phyloP scores from a whole-genome alignment of 176 grass and related monocot genomes.

The Triticum timopheevii region DNA sequence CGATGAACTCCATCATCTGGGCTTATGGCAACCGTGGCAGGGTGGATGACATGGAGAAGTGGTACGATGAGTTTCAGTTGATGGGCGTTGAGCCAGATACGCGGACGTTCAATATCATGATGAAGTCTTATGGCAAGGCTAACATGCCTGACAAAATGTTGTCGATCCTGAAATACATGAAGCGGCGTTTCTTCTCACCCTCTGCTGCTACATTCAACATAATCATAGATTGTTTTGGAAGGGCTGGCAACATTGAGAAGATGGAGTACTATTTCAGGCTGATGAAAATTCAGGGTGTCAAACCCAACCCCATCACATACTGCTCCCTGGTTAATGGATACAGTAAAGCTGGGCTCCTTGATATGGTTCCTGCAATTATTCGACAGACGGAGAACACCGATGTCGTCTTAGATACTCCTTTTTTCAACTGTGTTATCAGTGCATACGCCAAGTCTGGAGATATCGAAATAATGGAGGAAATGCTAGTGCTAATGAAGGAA shows the following conservation, averaged over 20 bases:
- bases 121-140: constrained; percentile 77
- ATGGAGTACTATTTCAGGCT: constrained; percentile 87
- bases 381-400: constrained; percentile 78
- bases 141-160: constrained; percentile 62
- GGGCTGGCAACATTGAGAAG: constrained; percentile 67
- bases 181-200: constrained; percentile 60
- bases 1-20: constrained; percentile 88
- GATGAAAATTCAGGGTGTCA: constrained; percentile 86
- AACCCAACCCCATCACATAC: constrained; percentile 79
- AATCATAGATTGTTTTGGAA: constrained; percentile 74
- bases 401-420: constrained; percentile 73
- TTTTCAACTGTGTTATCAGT: constrained; percentile 84
- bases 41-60: constrained; percentile 73
- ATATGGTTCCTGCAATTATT: constrained; percentile 70
- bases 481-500: constrained; percentile 81
- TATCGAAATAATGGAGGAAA: constrained; percentile 87
- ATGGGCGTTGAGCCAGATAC: constrained; percentile 80
- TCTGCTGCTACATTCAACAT: constrained; percentile 68
- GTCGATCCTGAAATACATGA: constrained; percentile 70
- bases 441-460: constrained; percentile 70
- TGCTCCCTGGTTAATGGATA: constrained; percentile 80
- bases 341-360: constrained; percentile 63
- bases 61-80: constrained; percentile 72
- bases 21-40: constrained; percentile 68
- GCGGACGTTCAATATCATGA: constrained; percentile 76